A percentile compares a stretch with the other conserved stretches of the same genome.
phyloP scores from a whole-genome alignment of 768 basidiomycete genomes.

The Phanerodontia chrysosporium region DNA sequence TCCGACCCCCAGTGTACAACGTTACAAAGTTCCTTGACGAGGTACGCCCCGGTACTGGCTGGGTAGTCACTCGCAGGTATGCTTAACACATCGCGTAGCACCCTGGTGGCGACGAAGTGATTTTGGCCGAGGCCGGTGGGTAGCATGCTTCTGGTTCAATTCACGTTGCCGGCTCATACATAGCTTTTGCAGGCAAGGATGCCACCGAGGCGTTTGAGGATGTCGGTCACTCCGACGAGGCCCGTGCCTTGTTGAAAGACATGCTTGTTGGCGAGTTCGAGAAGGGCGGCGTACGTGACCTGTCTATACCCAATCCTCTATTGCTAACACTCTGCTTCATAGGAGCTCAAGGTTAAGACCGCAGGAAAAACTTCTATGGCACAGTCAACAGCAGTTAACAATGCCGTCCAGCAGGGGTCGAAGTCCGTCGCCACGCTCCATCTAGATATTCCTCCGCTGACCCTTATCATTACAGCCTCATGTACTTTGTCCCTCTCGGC shows the following conservation, averaged over 20 bases:
- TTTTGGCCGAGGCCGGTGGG: slow-evolving; percentile 87
- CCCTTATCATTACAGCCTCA: too few relatives aligned
- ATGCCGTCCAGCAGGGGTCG: slow-evolving; percentile 62
- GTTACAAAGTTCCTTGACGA: slow-evolving; percentile 93
- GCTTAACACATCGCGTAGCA: slow-evolving; percentile 46
- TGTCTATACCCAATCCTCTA: not conserved
- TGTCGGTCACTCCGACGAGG: slow-evolving; percentile 98
- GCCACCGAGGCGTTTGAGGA: slow-evolving; percentile 99
- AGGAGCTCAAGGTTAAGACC: slow-evolving; percentile 54
- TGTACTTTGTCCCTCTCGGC: slow-evolving; percentile 82
- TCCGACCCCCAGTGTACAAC: slow-evolving; percentile 70
- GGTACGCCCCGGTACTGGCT: slow-evolving; percentile 40
- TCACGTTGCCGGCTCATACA: not conserved
- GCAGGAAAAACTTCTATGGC: slow-evolving; percentile 37
- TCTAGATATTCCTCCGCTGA: too few relatives aligned
- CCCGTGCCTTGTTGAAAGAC: slow-evolving; percentile 74
- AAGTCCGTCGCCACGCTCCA: slow-evolving; percentile 56
- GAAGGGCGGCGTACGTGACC: slow-evolving; percentile 51
- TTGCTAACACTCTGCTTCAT: not conserved
- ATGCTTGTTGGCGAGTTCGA: slow-evolving; percentile 85
- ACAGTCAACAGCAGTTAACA: slow-evolving; percentile 35
- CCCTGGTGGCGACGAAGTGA: slow-evolving; percentile 97
- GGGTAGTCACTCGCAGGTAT: not conserved
- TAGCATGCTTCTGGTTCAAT: slow-evolving; percentile 17
- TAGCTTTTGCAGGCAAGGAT: slow-evolving; percentile 64